phyloP scores from a whole-genome alignment of 805 yeast species.

The Debaryomyces hansenii region DNA sequence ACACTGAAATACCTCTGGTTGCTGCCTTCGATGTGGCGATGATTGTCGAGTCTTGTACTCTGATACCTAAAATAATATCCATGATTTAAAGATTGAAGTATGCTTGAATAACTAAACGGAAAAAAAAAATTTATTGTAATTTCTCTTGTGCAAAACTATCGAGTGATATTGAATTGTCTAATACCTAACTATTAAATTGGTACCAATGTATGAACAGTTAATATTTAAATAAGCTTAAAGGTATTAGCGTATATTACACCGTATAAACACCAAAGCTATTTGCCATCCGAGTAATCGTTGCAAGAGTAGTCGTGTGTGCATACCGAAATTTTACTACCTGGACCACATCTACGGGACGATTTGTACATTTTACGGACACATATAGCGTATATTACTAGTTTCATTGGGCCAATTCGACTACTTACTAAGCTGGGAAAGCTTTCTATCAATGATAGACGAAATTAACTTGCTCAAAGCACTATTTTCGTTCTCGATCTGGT shows the following conservation, averaged over 20 bases:
- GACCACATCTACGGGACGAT: neutral
- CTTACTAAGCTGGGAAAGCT: constrained; percentile 16
- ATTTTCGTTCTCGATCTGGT: constrained; percentile 49
- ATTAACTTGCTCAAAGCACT: constrained; percentile 54
- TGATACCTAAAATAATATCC: constrained; percentile 91
- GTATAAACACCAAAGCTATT: neutral
- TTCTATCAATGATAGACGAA: constrained; percentile 28
- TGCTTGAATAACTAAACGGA: neutral
- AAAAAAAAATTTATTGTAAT: neutral
- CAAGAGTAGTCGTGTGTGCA: neutral
- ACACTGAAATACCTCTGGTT: constrained; percentile 58
- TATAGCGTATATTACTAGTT: neutral
- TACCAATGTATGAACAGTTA: neutral
- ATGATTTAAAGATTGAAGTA: constrained; percentile 34
- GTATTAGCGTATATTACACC: neutral
- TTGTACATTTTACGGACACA: too few relatives aligned
- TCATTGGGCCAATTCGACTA: neutral
- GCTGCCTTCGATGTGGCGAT: constrained; percentile 94
- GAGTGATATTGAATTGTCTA: neutral
- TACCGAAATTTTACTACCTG: neutral
- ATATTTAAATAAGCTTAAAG: neutral
- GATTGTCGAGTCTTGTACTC: constrained; percentile 75
- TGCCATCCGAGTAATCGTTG: neutral
- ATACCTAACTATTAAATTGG: neutral
- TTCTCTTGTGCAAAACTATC: too few relatives aligned